These are phyloP conservation scores for Tuber microsphaerosporum DNA, from an alignment of 495 filamentous ascomycete species.

Conservation along the genomic window DNA sequence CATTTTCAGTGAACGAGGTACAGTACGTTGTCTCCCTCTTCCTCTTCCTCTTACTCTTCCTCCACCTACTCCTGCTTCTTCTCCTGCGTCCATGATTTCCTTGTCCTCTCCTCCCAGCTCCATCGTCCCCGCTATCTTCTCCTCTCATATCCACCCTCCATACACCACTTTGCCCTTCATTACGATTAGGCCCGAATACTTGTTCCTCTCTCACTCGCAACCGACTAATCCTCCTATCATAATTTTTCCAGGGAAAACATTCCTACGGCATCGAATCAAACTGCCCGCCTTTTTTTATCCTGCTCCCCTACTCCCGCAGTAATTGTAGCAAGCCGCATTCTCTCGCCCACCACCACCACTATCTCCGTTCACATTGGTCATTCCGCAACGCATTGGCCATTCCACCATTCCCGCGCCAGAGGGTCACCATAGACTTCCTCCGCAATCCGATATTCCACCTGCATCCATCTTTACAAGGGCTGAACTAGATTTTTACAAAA, in stretches of 20 bases:
- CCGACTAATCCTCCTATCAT: neutral
- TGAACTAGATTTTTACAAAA: neutral
- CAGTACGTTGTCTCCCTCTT: conserved; percentile 18
- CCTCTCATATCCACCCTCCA: conserved; percentile 2
- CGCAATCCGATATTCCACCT: neutral
- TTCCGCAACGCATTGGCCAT: conserved; percentile 26
- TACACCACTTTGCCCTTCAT: neutral
- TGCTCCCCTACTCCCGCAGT: conserved; percentile 20
- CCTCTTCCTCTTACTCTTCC: neutral
- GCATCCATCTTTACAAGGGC: neutral
- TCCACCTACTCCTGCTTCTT: conserved; percentile 17
- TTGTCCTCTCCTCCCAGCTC: conserved; percentile 27
- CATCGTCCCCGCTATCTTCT: conserved; percentile 5
- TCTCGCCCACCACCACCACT: conserved; percentile 18
- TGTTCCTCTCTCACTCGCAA: conserved; percentile 39
- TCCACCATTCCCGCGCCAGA: neutral
- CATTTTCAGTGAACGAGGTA: conserved; percentile 19
- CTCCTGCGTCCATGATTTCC: conserved; percentile 21
- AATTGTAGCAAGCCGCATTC: conserved; percentile 30
- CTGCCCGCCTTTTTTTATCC: conserved; percentile 28
- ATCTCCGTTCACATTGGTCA: conserved; percentile 20
- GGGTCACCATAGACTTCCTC: neutral
- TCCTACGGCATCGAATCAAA: neutral
- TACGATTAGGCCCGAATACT: conserved; percentile 26
- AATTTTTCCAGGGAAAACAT: neutral